These are phyloP conservation scores for Escallonia herrerae DNA, from an alignment of 129 eudicot species.

Conservation along the genomic window DNA sequence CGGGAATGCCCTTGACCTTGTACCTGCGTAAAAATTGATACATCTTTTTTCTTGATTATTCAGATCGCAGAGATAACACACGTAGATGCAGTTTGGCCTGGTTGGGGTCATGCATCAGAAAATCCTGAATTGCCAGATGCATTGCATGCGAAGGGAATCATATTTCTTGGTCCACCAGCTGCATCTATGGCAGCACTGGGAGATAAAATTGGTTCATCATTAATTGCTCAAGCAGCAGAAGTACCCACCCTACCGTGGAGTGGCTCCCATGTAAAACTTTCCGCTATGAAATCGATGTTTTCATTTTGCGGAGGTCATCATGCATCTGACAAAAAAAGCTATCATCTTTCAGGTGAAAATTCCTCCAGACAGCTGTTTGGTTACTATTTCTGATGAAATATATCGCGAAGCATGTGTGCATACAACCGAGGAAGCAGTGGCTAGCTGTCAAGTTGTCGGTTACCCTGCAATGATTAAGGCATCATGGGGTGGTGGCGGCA, in stretches of 20 bases:
- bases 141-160: conserved; percentile 69
- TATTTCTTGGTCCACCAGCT: conserved; percentile 97
- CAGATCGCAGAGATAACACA: conserved; percentile 93
- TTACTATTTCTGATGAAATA: conserved; percentile 72
- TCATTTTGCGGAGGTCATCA: neutral
- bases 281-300: neutral
- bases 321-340: conserved; percentile 2
- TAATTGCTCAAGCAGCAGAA: conserved; percentile 96
- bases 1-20: neutral
- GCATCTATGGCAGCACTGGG: conserved; percentile 92
- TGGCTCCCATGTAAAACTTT: conserved; percentile 78
- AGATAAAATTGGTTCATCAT: conserved; percentile 94
- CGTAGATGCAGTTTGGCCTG: conserved; percentile 99
- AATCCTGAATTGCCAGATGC: conserved; percentile 98
- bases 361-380: conserved; percentile 67
- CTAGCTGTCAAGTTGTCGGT: conserved; percentile 91
- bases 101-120: conserved; percentile 99
- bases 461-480: conserved; percentile 99
- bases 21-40: neutral
- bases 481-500: conserved; percentile 99
- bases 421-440: conserved; percentile 93
- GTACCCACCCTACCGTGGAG: conserved; percentile 99
- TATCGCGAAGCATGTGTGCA: conserved; percentile 81
- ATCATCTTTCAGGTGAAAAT: conserved; percentile 59
- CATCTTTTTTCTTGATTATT: conserved; percentile 2